These are phyloP conservation scores for Cryptosporidium parvum DNA, from an alignment of 169 alveolate genomes.

Conservation along the genomic window DNA sequence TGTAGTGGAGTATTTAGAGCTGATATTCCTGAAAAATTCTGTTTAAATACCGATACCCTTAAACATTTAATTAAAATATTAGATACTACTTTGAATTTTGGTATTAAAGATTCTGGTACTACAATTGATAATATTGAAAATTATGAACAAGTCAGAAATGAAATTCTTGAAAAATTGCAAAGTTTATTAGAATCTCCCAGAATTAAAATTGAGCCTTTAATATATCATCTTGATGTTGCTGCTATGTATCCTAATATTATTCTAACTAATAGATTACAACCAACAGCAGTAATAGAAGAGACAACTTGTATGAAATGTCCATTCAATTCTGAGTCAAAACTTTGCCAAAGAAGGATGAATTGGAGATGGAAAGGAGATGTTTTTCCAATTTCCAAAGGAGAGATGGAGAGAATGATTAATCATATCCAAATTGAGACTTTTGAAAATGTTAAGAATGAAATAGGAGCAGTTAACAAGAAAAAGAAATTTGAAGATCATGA, in stretches of 20 bases:
- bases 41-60: slow-evolving; percentile 89
- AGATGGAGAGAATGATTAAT: slow-evolving; percentile 76
- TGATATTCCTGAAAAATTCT: slow-evolving; percentile 94
- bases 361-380: slow-evolving; percentile 96
- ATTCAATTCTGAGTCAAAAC: slow-evolving; percentile 90
- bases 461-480: neutral
- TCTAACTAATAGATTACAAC: slow-evolving; percentile 97
- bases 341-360: slow-evolving; percentile 90
- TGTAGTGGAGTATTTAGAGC: slow-evolving; percentile 96
- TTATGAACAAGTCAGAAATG: slow-evolving; percentile 84
- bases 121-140: slow-evolving; percentile 84
- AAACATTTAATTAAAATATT: slow-evolving; percentile 87
- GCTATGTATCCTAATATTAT: slow-evolving; percentile 99
- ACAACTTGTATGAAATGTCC: slow-evolving; percentile 94
- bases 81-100: slow-evolving; percentile 83
- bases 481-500: slow-evolving; percentile 13
- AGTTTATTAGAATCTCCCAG: slow-evolving; percentile 77
- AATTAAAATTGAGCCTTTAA: slow-evolving; percentile 86
- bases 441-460: slow-evolving; percentile 82
- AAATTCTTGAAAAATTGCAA: slow-evolving; percentile 79
- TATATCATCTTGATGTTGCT: slow-evolving; percentile 99
- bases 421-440: slow-evolving; percentile 72
- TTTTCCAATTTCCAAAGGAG: slow-evolving; percentile 89
- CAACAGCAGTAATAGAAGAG: slow-evolving; percentile 97
- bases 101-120: slow-evolving; percentile 84